Conservation (phyloP, 192 early-diverging fungal genomes). For the Backusella psychrophila region DNA sequence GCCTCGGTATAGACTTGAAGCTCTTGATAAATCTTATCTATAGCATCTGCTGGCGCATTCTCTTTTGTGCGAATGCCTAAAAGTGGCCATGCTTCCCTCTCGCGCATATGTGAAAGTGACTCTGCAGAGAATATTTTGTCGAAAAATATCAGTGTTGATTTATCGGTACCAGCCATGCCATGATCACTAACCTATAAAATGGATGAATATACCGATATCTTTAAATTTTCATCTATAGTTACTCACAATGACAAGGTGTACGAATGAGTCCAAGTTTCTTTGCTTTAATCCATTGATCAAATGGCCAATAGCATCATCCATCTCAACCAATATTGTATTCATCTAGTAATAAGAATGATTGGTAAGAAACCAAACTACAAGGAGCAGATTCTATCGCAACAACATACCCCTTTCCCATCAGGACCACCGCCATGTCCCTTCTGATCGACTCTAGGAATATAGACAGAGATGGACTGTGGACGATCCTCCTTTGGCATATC, state of each 20-base stretch:
- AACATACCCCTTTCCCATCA: conserved; percentile 51
- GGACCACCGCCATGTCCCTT: conserved; percentile 77
- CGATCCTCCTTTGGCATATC: conserved; percentile 65
- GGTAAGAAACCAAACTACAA: background rate
- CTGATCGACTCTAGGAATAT: conserved; percentile 79
- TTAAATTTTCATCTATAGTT: background rate
- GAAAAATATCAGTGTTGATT: conserved; percentile 62
- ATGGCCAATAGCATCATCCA: conserved; percentile 61
- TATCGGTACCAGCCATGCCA: conserved; percentile 71
- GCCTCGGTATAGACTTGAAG: conserved; percentile 41
- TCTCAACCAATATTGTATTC: conserved; percentile 47
- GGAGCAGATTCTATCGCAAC: background rate
- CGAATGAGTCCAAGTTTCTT: conserved; percentile 58
- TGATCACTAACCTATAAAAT: conserved; percentile 80
- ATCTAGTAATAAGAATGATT: conserved; percentile 36
- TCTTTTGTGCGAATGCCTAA: conserved; percentile 59
- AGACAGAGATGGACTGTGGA: conserved; percentile 74
- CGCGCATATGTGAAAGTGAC: conserved; percentile 41
- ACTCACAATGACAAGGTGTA: conserved; percentile 58
- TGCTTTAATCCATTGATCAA: conserved; percentile 53
- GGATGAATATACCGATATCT: background rate
- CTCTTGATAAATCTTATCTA: conserved; percentile 48
- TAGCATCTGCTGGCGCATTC: conserved; percentile 29
- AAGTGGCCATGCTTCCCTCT: conserved; percentile 62
- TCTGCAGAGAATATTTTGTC: conserved; percentile 54